Evolutionary conservation across 2,329 filamentous ascomycete species (phyloP).

Genomic region (Penicillium palitans): DNA sequence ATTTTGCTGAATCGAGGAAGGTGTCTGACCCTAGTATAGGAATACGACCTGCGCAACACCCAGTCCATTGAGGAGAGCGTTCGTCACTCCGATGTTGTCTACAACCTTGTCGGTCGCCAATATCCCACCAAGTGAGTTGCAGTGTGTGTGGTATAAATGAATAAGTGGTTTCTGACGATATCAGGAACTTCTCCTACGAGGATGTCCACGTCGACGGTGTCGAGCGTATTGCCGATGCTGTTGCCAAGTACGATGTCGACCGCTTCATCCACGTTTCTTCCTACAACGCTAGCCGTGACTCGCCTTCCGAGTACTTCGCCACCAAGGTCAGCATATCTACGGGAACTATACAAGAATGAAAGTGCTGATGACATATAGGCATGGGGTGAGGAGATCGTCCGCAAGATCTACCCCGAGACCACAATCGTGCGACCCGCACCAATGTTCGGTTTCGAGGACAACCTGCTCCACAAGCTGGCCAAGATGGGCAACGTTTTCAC

Average conservation of each 20-base stretch:
- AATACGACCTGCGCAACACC: constrained; percentile 94
- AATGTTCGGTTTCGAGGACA: constrained; percentile 93
- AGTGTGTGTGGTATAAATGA: background rate
- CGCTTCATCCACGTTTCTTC: constrained; percentile 96
- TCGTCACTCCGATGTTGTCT: constrained; percentile 94
- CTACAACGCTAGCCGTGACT: constrained; percentile 80
- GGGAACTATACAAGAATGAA: background rate
- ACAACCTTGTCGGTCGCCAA: constrained; percentile 90
- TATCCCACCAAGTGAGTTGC: constrained; percentile 85
- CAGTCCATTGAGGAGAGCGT: constrained; percentile 95
- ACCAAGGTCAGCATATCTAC: constrained; percentile 68
- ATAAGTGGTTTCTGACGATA: constrained; percentile 32
- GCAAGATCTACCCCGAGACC: constrained; percentile 91
- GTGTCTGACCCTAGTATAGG: constrained; percentile 51
- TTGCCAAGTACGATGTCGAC: constrained; percentile 97
- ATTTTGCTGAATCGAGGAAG: background rate
- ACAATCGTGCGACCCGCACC: constrained; percentile 94
- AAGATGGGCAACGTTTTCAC: constrained; percentile 79
- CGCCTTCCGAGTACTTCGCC: constrained; percentile 82
- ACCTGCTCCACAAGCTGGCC: constrained; percentile 82
- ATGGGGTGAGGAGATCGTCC: constrained; percentile 76
- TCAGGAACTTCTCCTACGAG: constrained; percentile 85
- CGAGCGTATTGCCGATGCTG: constrained; percentile 88
- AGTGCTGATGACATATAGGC: constrained; percentile 51
- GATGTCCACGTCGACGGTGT: constrained; percentile 93